phyloP scores from a whole-genome alignment of 352 stramenopile genomes.

The Pythium biforme region DNA sequence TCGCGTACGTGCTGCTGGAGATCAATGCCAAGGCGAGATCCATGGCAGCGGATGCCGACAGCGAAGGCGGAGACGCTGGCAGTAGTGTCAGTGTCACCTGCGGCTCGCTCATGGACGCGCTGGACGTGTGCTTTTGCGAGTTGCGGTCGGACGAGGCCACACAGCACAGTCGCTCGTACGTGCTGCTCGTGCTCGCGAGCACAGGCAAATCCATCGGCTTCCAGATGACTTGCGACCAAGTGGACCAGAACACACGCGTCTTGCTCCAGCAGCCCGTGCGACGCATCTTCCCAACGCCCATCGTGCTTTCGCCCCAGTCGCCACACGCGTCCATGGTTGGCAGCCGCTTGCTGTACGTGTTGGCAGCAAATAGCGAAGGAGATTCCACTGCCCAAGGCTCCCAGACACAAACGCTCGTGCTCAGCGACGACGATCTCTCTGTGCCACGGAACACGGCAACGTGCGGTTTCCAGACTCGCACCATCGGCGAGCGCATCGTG shows the following conservation, averaged over 20 bases:
- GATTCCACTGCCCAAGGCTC: background rate
- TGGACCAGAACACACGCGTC: constrained; percentile 32
- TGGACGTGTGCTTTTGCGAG: constrained; percentile 57
- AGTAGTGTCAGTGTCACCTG: constrained; percentile 24
- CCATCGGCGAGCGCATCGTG: constrained; percentile 42
- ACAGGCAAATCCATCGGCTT: constrained; percentile 51
- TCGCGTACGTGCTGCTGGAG: constrained; percentile 54
- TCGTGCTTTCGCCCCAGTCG: constrained; percentile 38
- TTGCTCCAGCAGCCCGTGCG: constrained; percentile 39
- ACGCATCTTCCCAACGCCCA: constrained; percentile 55
- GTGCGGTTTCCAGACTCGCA: constrained; percentile 31
- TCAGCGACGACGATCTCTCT: constrained; percentile 53
- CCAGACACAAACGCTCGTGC: constrained; percentile 33
- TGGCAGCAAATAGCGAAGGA: background rate
- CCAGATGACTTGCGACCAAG: constrained; percentile 39
- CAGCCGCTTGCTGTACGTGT: constrained; percentile 49
- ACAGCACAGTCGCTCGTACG: constrained; percentile 24
- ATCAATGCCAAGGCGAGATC: constrained; percentile 21
- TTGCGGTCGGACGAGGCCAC: constrained; percentile 21
- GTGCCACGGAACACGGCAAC: constrained; percentile 20
- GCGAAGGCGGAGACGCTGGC: constrained; percentile 1
- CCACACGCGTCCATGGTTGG: constrained; percentile 28
- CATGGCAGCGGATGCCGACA: background rate
- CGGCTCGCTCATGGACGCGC: constrained; percentile 45
- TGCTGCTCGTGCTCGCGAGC: constrained; percentile 54